Evolutionary conservation across 2,329 filamentous ascomycete genomes (phyloP).

Genomic region (Venturia oleaginea): DNA sequence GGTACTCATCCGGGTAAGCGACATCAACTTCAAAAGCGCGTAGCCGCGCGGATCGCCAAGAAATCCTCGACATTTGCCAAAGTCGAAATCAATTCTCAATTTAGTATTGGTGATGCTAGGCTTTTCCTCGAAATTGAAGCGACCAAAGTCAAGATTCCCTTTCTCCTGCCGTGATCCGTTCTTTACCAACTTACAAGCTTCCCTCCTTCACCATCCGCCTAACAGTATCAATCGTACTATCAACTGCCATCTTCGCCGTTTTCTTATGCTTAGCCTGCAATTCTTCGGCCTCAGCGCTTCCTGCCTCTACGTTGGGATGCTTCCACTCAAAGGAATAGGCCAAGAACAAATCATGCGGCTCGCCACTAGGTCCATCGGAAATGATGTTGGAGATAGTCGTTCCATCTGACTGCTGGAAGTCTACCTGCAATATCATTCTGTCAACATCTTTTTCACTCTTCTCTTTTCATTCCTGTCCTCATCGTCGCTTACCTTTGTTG

Average conservation of each 20-base stretch:
- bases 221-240: slow-evolving; percentile 34
- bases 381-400: slow-evolving; percentile 37
- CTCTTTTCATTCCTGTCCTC: neutral
- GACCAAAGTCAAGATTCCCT: neutral
- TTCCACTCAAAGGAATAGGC: slow-evolving; percentile 39
- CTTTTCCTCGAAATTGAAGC: no score
- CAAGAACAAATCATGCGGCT: slow-evolving; percentile 30
- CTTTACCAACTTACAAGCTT: slow-evolving; percentile 18
- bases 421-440: slow-evolving; percentile 27
- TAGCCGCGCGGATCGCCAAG: neutral
- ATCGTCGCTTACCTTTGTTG: slow-evolving; percentile 27
- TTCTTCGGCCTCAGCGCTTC: slow-evolving; percentile 26
- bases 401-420: slow-evolving; percentile 37
- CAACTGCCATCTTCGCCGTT: slow-evolving; percentile 35
- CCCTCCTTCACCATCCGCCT: slow-evolving; percentile 34
- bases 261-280: slow-evolving; percentile 19
- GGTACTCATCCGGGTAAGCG: neutral
- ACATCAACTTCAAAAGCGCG: neutral
- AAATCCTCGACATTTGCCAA: neutral
- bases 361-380: slow-evolving; percentile 28
- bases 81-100: neutral
- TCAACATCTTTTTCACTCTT: neutral
- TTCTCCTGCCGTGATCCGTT: neutral
- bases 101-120: no score
- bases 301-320: slow-evolving; percentile 27